Conservation (phyloP, 208 protist genomes). For the Acanthamoeba divionensis region DNA sequence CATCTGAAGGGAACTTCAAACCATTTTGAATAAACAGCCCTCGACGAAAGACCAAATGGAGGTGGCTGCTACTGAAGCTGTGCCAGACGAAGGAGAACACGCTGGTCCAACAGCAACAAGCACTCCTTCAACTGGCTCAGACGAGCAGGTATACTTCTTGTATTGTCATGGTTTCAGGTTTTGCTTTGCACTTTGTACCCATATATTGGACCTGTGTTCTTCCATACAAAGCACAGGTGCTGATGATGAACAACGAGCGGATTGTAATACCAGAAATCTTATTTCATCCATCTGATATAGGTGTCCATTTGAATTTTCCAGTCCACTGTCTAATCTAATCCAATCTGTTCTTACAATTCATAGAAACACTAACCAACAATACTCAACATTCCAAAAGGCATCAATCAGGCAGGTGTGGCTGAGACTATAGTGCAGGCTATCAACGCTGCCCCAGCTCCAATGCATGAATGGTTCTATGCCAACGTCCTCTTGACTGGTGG, state of each 20-base stretch:
- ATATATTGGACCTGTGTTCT: neutral
- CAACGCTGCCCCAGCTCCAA: constrained; percentile 35
- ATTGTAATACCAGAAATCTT: constrained; percentile 70
- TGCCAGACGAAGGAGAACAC: neutral
- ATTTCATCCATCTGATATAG: constrained; percentile 68
- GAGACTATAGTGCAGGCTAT: constrained; percentile 70
- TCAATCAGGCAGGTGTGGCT: constrained; percentile 69
- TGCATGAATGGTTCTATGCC: constrained; percentile 63
- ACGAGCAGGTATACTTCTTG: too few species aligned
- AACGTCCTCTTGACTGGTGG: constrained; percentile 71
- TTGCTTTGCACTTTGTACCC: neutral
- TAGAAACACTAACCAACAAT: neutral
- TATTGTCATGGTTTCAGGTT: too few species aligned
- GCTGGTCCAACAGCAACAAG: neutral
- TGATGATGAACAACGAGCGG: constrained; percentile 64
- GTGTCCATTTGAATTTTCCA: neutral
- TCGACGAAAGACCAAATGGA: too few species aligned
- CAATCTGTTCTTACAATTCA: neutral
- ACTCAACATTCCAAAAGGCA: constrained; percentile 47
- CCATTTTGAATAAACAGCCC: too few species aligned
- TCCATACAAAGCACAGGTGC: neutral
- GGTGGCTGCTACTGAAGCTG: too few species aligned
- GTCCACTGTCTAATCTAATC: neutral
- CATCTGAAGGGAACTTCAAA: too few species aligned
- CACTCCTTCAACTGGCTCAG: neutral